These are phyloP conservation scores for Closterium sp. DNA, from an alignment of 139 green algal species.

Conservation along the genomic window DNA sequence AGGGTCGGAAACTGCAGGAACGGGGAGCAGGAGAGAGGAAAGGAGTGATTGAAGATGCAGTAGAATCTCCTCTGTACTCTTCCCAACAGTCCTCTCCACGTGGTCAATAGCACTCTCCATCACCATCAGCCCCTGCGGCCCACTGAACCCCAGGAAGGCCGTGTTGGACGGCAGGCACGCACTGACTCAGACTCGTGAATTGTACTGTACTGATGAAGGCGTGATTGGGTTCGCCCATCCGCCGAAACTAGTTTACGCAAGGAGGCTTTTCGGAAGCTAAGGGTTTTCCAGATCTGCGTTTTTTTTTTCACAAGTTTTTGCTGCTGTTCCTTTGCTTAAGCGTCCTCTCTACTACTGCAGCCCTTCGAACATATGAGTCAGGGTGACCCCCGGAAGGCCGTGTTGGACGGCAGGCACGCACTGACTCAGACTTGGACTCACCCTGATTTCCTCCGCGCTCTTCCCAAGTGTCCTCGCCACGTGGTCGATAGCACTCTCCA, in stretches of 20 bases:
- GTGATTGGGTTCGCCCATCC: too few relatives aligned
- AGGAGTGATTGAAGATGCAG: neutral
- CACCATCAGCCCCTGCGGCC: conserved; percentile 85
- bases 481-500: conserved; percentile 82
- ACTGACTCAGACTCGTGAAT: too few relatives aligned
- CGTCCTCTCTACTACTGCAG: too few relatives aligned
- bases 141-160: conserved; percentile 92
- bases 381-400: conserved; percentile 92
- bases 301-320: too few relatives aligned
- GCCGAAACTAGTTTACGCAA: too few relatives aligned
- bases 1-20: conserved; percentile 63
- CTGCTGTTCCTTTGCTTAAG: too few relatives aligned
- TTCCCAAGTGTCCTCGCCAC: conserved; percentile 55
- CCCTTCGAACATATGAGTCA: too few relatives aligned
- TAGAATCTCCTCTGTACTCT: too few relatives aligned
- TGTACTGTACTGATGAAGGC: too few relatives aligned
- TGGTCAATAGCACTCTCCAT: conserved; percentile 83
- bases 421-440: conserved; percentile 45
- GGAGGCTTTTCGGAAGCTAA: too few relatives aligned
- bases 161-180: conserved; percentile 91
- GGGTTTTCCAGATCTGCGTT: too few relatives aligned
- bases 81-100: conserved; percentile 55
- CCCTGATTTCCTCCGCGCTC: neutral
- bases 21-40: neutral
- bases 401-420: conserved; percentile 89